A percentile compares a stretch with the other conserved stretches of the same genome.
Evolutionary conservation across 1,139 yeast genomes (phyloP).

Genomic region (Nakaseomyces sp.): DNA sequence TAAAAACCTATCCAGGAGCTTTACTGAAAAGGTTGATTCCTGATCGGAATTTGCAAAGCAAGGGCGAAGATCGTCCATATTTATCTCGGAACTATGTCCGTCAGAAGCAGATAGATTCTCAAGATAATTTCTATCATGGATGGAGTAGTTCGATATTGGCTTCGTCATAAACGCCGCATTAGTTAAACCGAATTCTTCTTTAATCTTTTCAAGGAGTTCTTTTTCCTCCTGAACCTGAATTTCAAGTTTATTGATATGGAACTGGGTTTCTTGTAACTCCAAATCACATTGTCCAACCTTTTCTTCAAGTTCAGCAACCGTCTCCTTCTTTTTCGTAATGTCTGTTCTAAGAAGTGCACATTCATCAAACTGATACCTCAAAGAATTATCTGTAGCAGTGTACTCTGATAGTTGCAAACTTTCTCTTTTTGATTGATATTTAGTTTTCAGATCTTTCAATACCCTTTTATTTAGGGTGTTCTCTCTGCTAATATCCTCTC

Average conservation of each 20-base stretch:
- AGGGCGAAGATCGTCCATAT: neutral
- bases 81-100: neutral
- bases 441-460: neutral
- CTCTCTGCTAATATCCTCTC: neutral
- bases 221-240: neutral
- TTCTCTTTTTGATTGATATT: neutral
- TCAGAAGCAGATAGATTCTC: neutral
- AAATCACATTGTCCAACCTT: constrained; percentile 1
- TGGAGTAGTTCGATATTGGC: neutral
- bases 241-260: constrained; percentile 1
- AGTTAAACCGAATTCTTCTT: neutral
- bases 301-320: neutral
- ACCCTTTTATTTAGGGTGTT: neutral
- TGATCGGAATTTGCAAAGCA: neutral
- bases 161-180: constrained; percentile 1
- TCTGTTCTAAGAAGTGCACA: neutral
- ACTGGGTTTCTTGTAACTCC: neutral
- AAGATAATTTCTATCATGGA: too few relatives aligned
- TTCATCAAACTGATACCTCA: neutral
- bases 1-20: neutral
- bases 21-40: neutral
- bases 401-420: neutral
- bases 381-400: neutral
- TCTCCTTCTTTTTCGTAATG: neutral
- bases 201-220: neutral